A percentile compares a stretch with the other conserved stretches of the same genome.
These are phyloP conservation scores for Pharus latifolius DNA, from an alignment of 176 grass and related monocot genomes.

Conservation along the genomic window DNA sequence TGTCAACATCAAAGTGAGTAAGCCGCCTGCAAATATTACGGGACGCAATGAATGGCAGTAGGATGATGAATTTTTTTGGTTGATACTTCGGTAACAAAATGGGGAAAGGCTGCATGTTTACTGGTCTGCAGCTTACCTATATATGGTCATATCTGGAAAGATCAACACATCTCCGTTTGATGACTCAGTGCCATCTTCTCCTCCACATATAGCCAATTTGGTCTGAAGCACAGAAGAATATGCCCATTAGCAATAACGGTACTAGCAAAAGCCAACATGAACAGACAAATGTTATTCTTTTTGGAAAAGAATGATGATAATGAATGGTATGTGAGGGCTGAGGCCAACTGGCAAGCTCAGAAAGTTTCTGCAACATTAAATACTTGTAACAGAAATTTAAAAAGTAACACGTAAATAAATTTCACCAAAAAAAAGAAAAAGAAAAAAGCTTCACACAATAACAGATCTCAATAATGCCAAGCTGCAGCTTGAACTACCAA, in stretches of 20 bases:
- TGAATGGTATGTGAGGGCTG: too few species aligned
- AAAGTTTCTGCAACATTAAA: too few species aligned
- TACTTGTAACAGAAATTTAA: too few species aligned
- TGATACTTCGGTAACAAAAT: background rate
- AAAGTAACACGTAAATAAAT: too few species aligned
- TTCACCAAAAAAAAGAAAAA: too few species aligned
- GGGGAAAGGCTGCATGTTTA: background rate
- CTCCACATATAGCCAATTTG: slow-evolving; percentile 91
- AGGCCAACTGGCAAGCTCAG: too few species aligned
- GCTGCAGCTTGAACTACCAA: too few species aligned
- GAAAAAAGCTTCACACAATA: too few species aligned
- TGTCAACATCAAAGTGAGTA: slow-evolving; percentile 82
- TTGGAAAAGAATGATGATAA: too few species aligned
- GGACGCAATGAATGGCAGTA: slow-evolving; percentile 4
- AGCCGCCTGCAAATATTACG: slow-evolving; percentile 51
- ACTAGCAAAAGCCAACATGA: too few species aligned
- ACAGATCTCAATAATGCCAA: too few species aligned
- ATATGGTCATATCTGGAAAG: slow-evolving; percentile 98
- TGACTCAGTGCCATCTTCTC: slow-evolving; percentile 78
- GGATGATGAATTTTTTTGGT: background rate
- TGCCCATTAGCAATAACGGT: slow-evolving; percentile 3
- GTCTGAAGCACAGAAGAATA: slow-evolving; percentile 31
- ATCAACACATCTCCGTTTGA: slow-evolving; percentile 94
- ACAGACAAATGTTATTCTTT: too few species aligned
- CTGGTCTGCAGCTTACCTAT: slow-evolving; percentile 60